These are phyloP conservation scores for Apiospora koreana DNA, from an alignment of 2,329 filamentous ascomycete genomes.

Conservation along the genomic window DNA sequence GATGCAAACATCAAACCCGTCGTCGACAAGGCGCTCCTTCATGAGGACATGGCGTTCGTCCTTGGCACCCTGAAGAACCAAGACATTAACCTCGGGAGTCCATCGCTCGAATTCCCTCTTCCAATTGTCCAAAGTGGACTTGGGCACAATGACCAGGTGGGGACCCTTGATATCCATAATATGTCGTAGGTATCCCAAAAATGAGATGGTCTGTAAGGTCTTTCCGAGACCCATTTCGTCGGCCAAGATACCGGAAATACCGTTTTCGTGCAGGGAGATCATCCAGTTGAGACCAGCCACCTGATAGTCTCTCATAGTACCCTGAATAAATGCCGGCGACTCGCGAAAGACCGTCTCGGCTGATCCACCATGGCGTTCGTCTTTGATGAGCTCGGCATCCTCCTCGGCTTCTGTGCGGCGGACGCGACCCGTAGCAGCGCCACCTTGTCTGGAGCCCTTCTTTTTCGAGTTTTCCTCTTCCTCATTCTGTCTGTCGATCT, in stretches of 20 bases:
- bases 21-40: constrained; percentile 85
- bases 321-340: constrained; percentile 85
- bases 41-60: constrained; percentile 89
- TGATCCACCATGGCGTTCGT: constrained; percentile 85
- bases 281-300: constrained; percentile 96
- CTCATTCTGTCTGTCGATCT: constrained; percentile 91
- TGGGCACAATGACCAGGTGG: constrained; percentile 89
- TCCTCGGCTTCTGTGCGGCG: constrained; percentile 96
- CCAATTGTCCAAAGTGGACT: constrained; percentile 98
- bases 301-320: constrained; percentile 95
- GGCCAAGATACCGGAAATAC: constrained; percentile 95
- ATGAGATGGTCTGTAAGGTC: constrained; percentile 95
- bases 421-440: constrained; percentile 74
- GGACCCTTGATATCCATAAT: constrained; percentile 87
- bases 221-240: constrained; percentile 99
- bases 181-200: constrained; percentile 91
- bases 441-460: constrained; percentile 76
- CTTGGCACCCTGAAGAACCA: constrained; percentile 93
- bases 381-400: constrained; percentile 83
- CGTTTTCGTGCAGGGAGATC: constrained; percentile 95
- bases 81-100: constrained; percentile 93
- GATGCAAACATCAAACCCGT: constrained; percentile 97
- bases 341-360: constrained; percentile 92
- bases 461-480: constrained; percentile 73
- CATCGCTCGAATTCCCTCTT: constrained; percentile 90